Evolutionary conservation across 345 rosid species (phyloP).

Genomic region (Barbarea vulgaris): DNA sequence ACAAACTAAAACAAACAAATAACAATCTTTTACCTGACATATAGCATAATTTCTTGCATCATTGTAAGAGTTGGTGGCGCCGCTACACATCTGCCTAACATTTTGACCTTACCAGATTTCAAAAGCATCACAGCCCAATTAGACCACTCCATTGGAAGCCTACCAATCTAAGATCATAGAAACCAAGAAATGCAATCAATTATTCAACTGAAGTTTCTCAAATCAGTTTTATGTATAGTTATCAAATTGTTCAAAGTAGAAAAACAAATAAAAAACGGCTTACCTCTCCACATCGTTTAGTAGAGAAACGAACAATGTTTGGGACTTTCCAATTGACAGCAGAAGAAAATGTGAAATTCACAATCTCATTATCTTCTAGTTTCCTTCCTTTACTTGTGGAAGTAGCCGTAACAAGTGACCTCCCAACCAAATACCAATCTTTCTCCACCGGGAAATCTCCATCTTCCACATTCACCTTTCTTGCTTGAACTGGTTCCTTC

Average conservation of each 20-base stretch:
- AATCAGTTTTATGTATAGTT: neutral
- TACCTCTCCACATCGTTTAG: conserved; percentile 61
- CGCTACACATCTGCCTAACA: conserved; percentile 52
- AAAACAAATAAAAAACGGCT: neutral
- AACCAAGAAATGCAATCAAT: conserved; percentile 2
- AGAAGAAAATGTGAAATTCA: conserved; percentile 50
- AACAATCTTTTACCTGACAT: conserved; percentile 41
- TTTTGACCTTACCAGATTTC: conserved; percentile 48
- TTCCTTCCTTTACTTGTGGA: conserved; percentile 67
- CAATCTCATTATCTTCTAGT: conserved; percentile 55
- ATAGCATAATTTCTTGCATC: conserved; percentile 57
- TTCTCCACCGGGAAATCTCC: conserved; percentile 53
- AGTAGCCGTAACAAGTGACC: conserved; percentile 55
- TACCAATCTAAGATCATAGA: conserved; percentile 48
- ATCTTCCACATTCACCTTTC: conserved; percentile 46
- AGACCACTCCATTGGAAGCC: conserved; percentile 65
- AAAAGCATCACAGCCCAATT: conserved; percentile 52
- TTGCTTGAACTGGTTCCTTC: conserved; percentile 26
- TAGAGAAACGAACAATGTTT: conserved; percentile 62
- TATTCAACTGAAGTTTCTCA: neutral
- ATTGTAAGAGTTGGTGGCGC: conserved; percentile 49
- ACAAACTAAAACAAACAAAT: neutral
- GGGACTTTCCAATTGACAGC: conserved; percentile 30
- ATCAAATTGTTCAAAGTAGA: neutral
- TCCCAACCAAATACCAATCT: conserved; percentile 64